Evolutionary conservation across 2,329 filamentous ascomycete species (phyloP).

Genomic region (Cercospora berteroae): DNA sequence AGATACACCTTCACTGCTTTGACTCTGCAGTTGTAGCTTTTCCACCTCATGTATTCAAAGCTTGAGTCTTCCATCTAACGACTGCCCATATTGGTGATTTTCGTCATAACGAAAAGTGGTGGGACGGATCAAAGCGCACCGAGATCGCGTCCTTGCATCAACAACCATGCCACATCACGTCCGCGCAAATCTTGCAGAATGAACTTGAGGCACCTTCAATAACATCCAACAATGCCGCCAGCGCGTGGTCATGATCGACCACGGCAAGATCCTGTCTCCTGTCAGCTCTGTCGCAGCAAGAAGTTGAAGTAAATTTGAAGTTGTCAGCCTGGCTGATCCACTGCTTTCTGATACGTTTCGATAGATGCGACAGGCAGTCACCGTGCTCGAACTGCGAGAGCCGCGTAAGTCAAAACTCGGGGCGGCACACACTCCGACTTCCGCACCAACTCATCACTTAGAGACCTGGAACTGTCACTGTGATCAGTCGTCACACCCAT

Average conservation of each 20-base stretch:
- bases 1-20: neutral
- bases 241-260: conserved; percentile 12
- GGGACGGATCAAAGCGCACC: neutral
- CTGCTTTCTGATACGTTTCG: neutral
- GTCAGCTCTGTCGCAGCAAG: conserved; percentile 23
- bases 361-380: conserved; percentile 21
- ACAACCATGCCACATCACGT: neutral
- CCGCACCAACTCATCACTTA: neutral
- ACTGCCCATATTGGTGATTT: neutral
- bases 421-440: neutral
- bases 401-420: neutral
- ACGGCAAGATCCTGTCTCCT: conserved; percentile 32
- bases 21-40: neutral
- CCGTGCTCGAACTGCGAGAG: conserved; percentile 31
- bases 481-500: neutral
- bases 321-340: neutral
- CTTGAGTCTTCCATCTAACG: neutral
- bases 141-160: neutral
- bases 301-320: conserved; percentile 12
- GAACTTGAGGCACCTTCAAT: neutral
- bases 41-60: neutral
- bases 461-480: neutral
- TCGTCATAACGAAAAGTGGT: neutral
- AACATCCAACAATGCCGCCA: conserved; percentile 12
- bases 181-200: neutral